phyloP scores from a whole-genome alignment of 1,284 basidiomycete species.

The Stereum hirsutum region DNA sequence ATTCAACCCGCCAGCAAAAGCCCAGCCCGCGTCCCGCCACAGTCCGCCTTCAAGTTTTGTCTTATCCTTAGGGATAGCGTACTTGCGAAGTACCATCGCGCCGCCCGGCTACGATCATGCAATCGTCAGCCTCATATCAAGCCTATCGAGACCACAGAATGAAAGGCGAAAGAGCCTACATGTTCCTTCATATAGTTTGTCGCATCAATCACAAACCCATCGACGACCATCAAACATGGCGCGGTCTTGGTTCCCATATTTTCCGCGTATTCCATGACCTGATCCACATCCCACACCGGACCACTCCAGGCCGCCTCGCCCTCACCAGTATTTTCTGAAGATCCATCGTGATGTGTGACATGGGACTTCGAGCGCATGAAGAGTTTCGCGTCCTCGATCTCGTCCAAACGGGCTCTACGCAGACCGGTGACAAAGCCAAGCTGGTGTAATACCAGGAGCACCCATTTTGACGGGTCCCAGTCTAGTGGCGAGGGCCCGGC shows the following conservation, averaged over 20 bases:
- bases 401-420: constrained; percentile 45
- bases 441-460: constrained; percentile 48
- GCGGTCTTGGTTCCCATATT: constrained; percentile 26
- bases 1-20: constrained; percentile 68
- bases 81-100: constrained; percentile 34
- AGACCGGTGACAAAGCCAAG: constrained; percentile 44
- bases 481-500: constrained; percentile 51
- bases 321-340: too few relatives aligned
- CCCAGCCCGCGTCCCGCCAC: constrained; percentile 45
- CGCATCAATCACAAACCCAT: constrained; percentile 57
- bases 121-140: constrained; percentile 4
- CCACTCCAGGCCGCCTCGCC: constrained; percentile 25
- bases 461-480: constrained; percentile 82
- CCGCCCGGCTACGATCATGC: constrained; percentile 40
- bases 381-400: constrained; percentile 45
- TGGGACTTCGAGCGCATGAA: constrained; percentile 37
- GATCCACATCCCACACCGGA: constrained; percentile 29
- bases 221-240: constrained; percentile 43
- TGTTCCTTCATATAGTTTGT: constrained; percentile 60
- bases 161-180: constrained; percentile 30
- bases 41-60: neutral
- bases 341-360: constrained; percentile 12
- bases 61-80: constrained; percentile 24
- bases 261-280: constrained; percentile 27
- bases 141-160: neutral